Conservation (phyloP, 139 green algal genomes). For the Micractinium conductrix region DNA sequence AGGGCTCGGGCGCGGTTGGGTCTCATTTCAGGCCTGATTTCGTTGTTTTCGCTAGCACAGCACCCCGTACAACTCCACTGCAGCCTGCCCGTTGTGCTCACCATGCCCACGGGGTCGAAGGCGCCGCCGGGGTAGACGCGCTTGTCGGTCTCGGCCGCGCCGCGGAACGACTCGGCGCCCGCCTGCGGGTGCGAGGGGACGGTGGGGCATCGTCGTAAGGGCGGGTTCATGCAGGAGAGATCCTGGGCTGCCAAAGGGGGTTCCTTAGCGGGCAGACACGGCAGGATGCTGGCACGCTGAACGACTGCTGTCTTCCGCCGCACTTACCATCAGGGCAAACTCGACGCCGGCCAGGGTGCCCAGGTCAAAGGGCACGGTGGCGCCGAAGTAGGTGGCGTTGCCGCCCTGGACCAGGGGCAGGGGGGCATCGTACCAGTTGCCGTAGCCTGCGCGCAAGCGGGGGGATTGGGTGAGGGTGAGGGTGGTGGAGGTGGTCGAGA, state of each 20-base stretch:
- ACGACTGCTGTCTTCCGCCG: too few species aligned
- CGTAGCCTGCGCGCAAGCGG: conserved; percentile 35
- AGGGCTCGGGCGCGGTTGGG: too few species aligned
- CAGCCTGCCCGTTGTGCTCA: neutral
- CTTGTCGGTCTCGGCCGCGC: conserved; percentile 69
- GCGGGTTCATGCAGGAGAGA: too few species aligned
- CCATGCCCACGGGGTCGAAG: conserved; percentile 90
- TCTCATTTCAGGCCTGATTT: too few species aligned
- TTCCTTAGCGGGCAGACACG: too few species aligned
- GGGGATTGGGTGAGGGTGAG: neutral
- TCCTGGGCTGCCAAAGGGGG: too few species aligned
- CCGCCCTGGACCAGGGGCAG: conserved; percentile 79
- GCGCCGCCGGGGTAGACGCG: conserved; percentile 85
- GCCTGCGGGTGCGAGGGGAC: too few species aligned
- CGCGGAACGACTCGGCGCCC: conserved; percentile 71
- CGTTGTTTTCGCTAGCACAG: too few species aligned
- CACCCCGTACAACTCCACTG: too few species aligned
- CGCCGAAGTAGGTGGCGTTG: conserved; percentile 80
- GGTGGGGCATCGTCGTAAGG: too few species aligned
- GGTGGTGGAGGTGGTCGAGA: neutral
- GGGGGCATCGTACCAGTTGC: conserved; percentile 77
- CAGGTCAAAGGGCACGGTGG: conserved; percentile 82
- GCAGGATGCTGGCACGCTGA: too few species aligned
- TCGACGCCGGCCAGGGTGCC: conserved; percentile 76
- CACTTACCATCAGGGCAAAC: conserved; percentile 33